A percentile compares a stretch with the other conserved stretches of the same genome.
These are phyloP conservation scores for Apiospora koreana DNA, from an alignment of 2,329 filamentous ascomycete species.

Conservation along the genomic window DNA sequence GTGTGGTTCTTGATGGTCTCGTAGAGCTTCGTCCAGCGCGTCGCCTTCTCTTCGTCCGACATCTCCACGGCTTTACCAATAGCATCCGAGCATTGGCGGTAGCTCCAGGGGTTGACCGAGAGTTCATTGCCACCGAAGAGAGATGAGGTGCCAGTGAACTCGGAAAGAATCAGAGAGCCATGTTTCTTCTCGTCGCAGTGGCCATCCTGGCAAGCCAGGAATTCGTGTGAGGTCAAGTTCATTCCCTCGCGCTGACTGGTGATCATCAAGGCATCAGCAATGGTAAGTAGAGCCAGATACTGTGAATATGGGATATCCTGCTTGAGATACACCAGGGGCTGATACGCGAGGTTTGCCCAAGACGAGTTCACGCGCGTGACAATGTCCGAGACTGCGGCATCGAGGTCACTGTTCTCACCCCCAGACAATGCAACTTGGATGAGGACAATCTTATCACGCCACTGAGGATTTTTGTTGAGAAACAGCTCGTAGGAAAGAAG, in stretches of 20 bases:
- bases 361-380: conserved; percentile 91
- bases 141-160: conserved; percentile 90
- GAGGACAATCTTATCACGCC: conserved; percentile 83
- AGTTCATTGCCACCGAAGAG: conserved; percentile 81
- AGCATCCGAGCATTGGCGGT: conserved; percentile 81
- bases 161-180: conserved; percentile 86
- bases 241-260: conserved; percentile 95
- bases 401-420: conserved; percentile 83
- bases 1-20: conserved; percentile 77
- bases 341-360: conserved; percentile 87
- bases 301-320: conserved; percentile 93
- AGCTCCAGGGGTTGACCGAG: conserved; percentile 94
- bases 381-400: conserved; percentile 88
- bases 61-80: conserved; percentile 85
- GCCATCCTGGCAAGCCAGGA: conserved; percentile 89
- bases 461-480: conserved; percentile 89
- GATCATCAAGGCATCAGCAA: conserved; percentile 91
- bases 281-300: conserved; percentile 86
- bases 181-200: conserved; percentile 72
- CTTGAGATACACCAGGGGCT: conserved; percentile 89
- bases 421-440: conserved; percentile 94
- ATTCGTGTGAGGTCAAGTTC: conserved; percentile 96
- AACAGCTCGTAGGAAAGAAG: conserved; percentile 90
- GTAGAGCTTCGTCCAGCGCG: conserved; percentile 74
- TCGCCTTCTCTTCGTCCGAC: conserved; percentile 69